Conservation (phyloP, 2,329 filamentous ascomycete species). For the Keithomyces neogunnii region DNA sequence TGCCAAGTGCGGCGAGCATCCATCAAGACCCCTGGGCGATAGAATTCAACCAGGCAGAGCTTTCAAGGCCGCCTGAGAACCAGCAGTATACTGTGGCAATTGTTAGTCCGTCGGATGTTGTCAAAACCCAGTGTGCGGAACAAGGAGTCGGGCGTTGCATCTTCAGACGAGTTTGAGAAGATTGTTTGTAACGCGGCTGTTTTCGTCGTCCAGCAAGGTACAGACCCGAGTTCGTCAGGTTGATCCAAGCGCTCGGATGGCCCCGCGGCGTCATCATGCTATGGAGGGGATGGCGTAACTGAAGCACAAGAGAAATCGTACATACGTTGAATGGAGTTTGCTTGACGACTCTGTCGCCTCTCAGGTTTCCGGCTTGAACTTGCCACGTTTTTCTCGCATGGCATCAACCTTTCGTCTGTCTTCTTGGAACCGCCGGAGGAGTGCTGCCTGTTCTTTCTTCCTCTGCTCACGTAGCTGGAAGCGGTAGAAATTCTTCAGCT, state of each 20-base stretch:
- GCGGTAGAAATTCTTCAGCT: conserved; percentile 68
- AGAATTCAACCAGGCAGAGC: not conserved
- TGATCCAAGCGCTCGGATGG: conserved; percentile 31
- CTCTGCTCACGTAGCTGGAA: conserved; percentile 75
- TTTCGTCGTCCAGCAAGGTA: conserved; percentile 41
- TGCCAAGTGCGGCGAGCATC: too few relatives aligned
- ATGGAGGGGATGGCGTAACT: conserved; percentile 3
- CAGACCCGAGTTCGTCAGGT: conserved; percentile 14
- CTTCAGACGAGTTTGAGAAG: conserved; percentile 58
- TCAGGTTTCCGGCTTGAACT: conserved; percentile 46
- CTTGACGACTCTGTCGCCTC: not conserved
- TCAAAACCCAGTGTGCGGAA: not conserved
- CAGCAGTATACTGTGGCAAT: not conserved
- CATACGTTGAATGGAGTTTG: not conserved
- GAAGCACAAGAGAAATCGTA: conserved; percentile 7
- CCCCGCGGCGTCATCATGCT: conserved; percentile 46
- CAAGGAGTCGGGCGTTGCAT: not conserved
- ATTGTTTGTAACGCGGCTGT: conserved; percentile 53
- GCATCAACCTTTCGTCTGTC: conserved; percentile 64
- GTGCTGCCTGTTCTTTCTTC: conserved; percentile 62
- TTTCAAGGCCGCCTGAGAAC: not conserved
- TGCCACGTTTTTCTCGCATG: conserved; percentile 60
- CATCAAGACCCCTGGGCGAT: too few relatives aligned
- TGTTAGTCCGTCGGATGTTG: not conserved
- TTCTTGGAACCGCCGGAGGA: conserved; percentile 66